Evolutionary conservation across 805 yeast species (phyloP).

Genomic region (Zygosaccharomyces siamensis): DNA sequence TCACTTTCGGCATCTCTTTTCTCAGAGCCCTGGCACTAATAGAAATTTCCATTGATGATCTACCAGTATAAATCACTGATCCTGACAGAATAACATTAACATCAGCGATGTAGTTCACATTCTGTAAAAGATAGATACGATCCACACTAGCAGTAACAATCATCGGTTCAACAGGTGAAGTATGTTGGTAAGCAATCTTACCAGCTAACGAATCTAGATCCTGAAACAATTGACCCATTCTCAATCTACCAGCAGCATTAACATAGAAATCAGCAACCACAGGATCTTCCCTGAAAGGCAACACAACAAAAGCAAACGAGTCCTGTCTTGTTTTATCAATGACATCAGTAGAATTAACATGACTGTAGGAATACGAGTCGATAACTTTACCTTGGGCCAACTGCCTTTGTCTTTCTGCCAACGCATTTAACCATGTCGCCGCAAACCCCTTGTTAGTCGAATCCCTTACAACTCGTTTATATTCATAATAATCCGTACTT

Average conservation of each 20-base stretch:
- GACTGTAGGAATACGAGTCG: slow-evolving; percentile 65
- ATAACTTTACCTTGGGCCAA: slow-evolving; percentile 66
- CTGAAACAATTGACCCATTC: slow-evolving; percentile 91
- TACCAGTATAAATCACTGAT: slow-evolving; percentile 90
- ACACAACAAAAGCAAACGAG: slow-evolving; percentile 61
- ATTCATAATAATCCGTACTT: slow-evolving; percentile 55
- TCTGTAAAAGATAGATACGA: slow-evolving; percentile 78
- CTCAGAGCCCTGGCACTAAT: slow-evolving; percentile 81
- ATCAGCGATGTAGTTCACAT: slow-evolving; percentile 69
- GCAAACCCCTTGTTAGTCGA: slow-evolving; percentile 30
- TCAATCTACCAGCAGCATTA: slow-evolving; percentile 83
- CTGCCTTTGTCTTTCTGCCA: slow-evolving; percentile 66
- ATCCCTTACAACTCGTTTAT: slow-evolving; percentile 37
- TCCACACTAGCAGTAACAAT: slow-evolving; percentile 95
- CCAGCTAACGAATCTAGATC: slow-evolving; percentile 94
- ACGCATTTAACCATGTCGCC: slow-evolving; percentile 85
- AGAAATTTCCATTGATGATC: slow-evolving; percentile 91
- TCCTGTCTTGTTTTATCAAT: slow-evolving; percentile 72
- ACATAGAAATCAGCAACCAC: slow-evolving; percentile 83
- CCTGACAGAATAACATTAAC: slow-evolving; percentile 83
- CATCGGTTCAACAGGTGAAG: slow-evolving; percentile 93
- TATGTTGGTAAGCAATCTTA: slow-evolving; percentile 85
- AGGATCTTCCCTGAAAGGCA: slow-evolving; percentile 81
- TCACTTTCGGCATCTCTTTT: slow-evolving; percentile 46
- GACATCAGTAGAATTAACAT: slow-evolving; percentile 66